phyloP scores from a whole-genome alignment of 768 basidiomycete genomes.

The Mycena metata region DNA sequence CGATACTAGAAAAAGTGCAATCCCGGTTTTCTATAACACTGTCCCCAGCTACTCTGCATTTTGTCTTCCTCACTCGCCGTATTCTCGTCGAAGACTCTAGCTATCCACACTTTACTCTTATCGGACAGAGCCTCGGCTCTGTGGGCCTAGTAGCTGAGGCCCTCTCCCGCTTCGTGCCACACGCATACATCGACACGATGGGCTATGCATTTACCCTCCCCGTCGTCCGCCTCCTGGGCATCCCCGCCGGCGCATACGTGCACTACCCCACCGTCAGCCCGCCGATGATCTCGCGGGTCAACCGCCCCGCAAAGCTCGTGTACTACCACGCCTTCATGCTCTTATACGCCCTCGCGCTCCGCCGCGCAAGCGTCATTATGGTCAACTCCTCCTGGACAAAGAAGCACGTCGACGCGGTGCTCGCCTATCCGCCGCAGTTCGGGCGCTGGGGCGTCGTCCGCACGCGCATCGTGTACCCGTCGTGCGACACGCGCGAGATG shows the following conservation, averaged over 20 bases:
- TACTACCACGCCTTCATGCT: conserved; percentile 93
- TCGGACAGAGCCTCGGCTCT: conserved; percentile 93
- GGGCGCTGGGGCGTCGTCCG: conserved; percentile 62
- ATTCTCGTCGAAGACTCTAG: conserved; percentile 81
- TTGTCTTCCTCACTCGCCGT: no score
- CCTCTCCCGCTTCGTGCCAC: conserved; percentile 82
- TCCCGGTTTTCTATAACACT: conserved; percentile 74
- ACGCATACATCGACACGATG: conserved; percentile 97
- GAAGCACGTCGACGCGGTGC: conserved; percentile 82
- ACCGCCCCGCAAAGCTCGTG: conserved; percentile 62
- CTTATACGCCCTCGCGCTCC: conserved; percentile 82
- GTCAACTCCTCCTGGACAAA: conserved; percentile 98
- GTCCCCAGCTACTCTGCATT: conserved; percentile 52
- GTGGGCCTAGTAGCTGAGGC: conserved; percentile 89
- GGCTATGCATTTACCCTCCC: conserved; percentile 97
- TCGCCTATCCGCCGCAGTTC: conserved; percentile 58
- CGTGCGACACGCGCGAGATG: conserved; percentile 89
- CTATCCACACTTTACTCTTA: conserved; percentile 92
- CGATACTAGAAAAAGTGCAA: conserved; percentile 86
- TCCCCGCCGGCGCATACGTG: conserved; percentile 90
- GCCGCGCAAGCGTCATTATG: conserved; percentile 83
- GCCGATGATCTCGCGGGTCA: conserved; percentile 90
- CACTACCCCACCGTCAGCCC: conserved; percentile 98
- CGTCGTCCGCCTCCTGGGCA: conserved; percentile 72
- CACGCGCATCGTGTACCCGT: conserved; percentile 86